Evolutionary conservation across 306 rosid genomes (phyloP), one percentile per base, ranked within the genome.

Genomic region (Dalbergia cultrata): DNA sequence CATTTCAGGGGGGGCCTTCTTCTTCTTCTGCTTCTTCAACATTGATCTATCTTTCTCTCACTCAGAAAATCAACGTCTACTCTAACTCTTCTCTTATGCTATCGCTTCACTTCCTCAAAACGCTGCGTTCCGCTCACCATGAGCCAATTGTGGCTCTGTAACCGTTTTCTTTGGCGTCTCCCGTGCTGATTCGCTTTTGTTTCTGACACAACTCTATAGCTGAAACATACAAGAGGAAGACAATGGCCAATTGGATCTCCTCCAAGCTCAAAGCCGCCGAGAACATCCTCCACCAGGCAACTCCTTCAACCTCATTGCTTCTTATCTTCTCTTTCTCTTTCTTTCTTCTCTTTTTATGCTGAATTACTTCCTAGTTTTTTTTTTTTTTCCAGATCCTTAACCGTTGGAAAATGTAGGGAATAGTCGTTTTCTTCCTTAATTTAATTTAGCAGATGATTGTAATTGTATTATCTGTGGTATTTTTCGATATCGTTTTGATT

Each of bases 211-310:
- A n/a, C 14, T 14, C 6, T 0, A n/a, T 19, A 86, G 82, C 82
- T 80, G 33, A 70, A 50, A 50, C 57, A 5, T 5, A 50, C 8
- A 5, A 50, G 8, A 5, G 18, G 4, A 26, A 60, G 35, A 70
- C 75, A 80, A 96, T 93, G 99, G 96, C 99, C 57, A 87, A 92
- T 85, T 95, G 99, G 99, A 91, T 93, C 91, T 93, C 98, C 80
- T 90, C 98, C 85, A 93, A 96, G 76, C 98, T 96, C 85, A 96
- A 89, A 93, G 98, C 94, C 57, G 97, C 97, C 0, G 99, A 96
- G 87, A 93, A 19, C 79, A 82, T 96, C 87, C 99, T 96, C 68
- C 99, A 92, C 41, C 99, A 96, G 97, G 99, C 70, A 87, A 76
- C 37, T 70, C 47, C 44, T 8, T 1, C 16, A 11, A 21, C 18